These are phyloP conservation scores for Chenopodium quinoa DNA, from an alignment of 148 eudicot species.

Conservation along the genomic window DNA sequence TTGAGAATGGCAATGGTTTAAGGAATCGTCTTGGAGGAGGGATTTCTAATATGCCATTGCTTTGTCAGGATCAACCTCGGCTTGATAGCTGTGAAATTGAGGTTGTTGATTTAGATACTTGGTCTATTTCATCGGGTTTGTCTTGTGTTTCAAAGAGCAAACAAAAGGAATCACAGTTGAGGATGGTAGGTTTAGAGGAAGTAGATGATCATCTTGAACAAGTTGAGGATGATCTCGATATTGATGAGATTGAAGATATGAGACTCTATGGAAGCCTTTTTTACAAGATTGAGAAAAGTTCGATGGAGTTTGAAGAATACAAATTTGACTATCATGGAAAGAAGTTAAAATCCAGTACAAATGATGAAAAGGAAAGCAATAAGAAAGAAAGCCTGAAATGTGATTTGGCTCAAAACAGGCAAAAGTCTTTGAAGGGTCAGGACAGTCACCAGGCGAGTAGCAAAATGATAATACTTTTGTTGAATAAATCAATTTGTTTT, in stretches of 20 bases:
- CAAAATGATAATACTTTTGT: background rate
- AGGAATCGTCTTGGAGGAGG: slow-evolving; percentile 23
- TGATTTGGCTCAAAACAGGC: slow-evolving; percentile 16
- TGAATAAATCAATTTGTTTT: too few species aligned
- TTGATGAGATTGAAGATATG: slow-evolving; percentile 88
- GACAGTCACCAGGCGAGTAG: slow-evolving; percentile 24
- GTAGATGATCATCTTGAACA: slow-evolving; percentile 23
- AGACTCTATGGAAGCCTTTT: slow-evolving; percentile 65
- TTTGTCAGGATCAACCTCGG: slow-evolving; percentile 27
- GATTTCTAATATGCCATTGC: slow-evolving; percentile 34
- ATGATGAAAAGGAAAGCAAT: slow-evolving; percentile 26
- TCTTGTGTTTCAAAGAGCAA: slow-evolving; percentile 39
- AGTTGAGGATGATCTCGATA: slow-evolving; percentile 36
- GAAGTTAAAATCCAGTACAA: slow-evolving; percentile 35
- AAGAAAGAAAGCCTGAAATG: slow-evolving; percentile 27
- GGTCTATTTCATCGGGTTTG: slow-evolving; percentile 67
- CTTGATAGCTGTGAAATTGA: slow-evolving; percentile 44
- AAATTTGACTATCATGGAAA: slow-evolving; percentile 69
- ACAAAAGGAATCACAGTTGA: slow-evolving; percentile 7
- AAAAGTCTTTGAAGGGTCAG: slow-evolving; percentile 27
- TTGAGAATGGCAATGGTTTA: slow-evolving; percentile 14
- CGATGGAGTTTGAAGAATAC: slow-evolving; percentile 84
- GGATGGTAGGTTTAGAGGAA: slow-evolving; percentile 21
- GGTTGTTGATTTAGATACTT: slow-evolving; percentile 64
- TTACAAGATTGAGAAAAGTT: slow-evolving; percentile 74